Evolutionary conservation across 106 monocot species (phyloP), one percentile per base, ranked within the genome.

Genomic region (Cymbidium sinense): DNA sequence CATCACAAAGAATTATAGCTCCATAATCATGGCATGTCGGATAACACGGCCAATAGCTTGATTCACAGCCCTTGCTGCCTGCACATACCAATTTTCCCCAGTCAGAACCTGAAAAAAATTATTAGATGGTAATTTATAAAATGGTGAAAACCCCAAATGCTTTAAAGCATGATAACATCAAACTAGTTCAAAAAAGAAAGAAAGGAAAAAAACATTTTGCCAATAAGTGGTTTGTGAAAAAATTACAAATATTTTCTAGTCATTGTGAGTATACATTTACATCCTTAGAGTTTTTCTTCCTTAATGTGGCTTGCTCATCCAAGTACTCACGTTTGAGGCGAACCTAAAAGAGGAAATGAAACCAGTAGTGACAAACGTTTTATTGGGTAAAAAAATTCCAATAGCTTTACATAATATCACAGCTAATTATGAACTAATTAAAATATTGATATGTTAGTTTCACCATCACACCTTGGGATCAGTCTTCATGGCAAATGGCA

Each of bases 1-100:
- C 99, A 77, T 99, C 99, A 65, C 99, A 99, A 74, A 92, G 90
- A 83, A 99, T 79, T 76, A 99, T 99, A 76, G 99, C 94, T 73
- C 99, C 99, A 82, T 95, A 95, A 85, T 99, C 99, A 86, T 91
- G 86, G 13, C 85, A 81, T 99, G 99, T 77, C 99, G 87, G 78
- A 99, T 94, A 65, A 99, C 94, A 82, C 99, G 94, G 0, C 99
- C 99, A 82, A 99, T 87, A 79, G 99, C 95, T 87, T 99, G 99
- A 86, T 99, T 99, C 15, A 99, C 94, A 77, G 95, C 99, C 70
- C 99, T 83, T 75, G 90, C 75, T 84, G 99, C 99, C 88, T 99
- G 99, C 69, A 90, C 84, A 87, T 99, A 99, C 99, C 99, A 99
- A 62, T 89, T 83, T 73, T 95, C 99, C 7, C 99, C 99, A 30